A percentile compares a stretch with the other conserved stretches of the same genome.
These are phyloP conservation scores for Ananas comosus DNA, from an alignment of 176 grass and related monocot genomes.

Conservation along the genomic window DNA sequence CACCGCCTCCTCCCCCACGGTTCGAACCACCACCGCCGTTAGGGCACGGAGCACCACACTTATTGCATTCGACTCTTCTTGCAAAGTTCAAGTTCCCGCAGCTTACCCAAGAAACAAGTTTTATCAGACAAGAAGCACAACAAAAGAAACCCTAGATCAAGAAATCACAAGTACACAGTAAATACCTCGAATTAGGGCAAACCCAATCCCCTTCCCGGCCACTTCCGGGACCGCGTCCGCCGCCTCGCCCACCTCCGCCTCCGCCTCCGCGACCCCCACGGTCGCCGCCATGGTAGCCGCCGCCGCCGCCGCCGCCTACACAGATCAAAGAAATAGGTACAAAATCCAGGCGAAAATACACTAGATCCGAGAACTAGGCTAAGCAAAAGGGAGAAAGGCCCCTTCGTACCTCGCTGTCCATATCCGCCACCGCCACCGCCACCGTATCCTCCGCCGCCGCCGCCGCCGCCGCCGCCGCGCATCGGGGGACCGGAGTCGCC, in stretches of 20 bases:
- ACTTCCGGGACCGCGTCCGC: conserved; percentile 13
- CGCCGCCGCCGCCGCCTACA: conserved; percentile 20
- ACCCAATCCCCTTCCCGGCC: conserved; percentile 79
- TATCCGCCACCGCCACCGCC: conserved; percentile 18
- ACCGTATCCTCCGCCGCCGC: conserved; percentile 15
- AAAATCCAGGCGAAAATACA: background rate
- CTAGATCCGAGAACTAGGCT: background rate
- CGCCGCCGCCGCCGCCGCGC: conserved; percentile 17
- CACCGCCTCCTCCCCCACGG: conserved; percentile 44
- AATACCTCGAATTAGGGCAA: conserved; percentile 59
- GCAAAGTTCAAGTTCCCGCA: conserved; percentile 98
- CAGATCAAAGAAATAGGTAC: background rate
- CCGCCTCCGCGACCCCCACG: conserved; percentile 18
- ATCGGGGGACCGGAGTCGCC: background rate
- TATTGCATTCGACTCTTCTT: conserved; percentile 91
- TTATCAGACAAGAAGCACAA: background rate
- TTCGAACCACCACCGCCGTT: conserved; percentile 34
- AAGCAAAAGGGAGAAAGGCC: background rate
- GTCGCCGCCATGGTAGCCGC: conserved; percentile 19
- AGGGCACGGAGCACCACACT: conserved; percentile 62
- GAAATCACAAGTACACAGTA: background rate
- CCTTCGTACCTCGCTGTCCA: conserved; percentile 7
- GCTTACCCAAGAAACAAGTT: conserved; percentile 31
- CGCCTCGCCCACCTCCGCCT: conserved; percentile 11
- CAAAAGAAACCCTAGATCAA: background rate